Percentiles rank a stretch among this genome's conserved stretches.
phyloP scores from a whole-genome alignment of 345 rosid genomes.

The Limnanthes douglasii region DNA sequence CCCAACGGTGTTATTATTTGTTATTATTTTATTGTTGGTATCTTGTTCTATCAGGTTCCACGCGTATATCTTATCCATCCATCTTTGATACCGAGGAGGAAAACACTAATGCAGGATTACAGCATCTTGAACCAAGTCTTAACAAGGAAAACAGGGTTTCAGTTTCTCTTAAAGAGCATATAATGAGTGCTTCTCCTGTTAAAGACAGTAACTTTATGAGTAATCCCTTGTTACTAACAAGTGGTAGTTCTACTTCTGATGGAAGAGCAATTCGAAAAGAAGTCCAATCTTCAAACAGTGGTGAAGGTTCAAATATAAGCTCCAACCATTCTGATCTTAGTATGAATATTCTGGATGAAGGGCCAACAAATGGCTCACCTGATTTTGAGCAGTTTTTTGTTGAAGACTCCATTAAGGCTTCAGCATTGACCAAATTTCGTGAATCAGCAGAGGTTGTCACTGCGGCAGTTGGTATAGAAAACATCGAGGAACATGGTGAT shows the following conservation, averaged over 20 bases:
- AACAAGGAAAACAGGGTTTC: constrained; percentile 15
- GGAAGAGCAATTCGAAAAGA: constrained; percentile 32
- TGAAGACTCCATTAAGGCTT: constrained; percentile 43
- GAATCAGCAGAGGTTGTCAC: constrained; percentile 24
- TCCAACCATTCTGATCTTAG: constrained; percentile 56
- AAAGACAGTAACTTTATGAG: constrained; percentile 28
- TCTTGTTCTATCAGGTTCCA: constrained; percentile 29
- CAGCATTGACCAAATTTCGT: constrained; percentile 10
- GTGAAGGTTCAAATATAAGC: constrained; percentile 44
- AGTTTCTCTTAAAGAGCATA: constrained; percentile 29
- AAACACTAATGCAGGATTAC: constrained; percentile 21
- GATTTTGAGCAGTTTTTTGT: constrained; percentile 63
- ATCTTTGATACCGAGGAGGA: constrained; percentile 18
- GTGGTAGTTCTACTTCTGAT: constrained; percentile 31
- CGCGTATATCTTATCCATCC: constrained; percentile 27
- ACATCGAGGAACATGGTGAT: constrained; percentile 55
- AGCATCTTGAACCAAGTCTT: constrained; percentile 18
- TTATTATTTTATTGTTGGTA: constrained; percentile 4
- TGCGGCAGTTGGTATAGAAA: constrained; percentile 33
- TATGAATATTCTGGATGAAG: constrained; percentile 41
- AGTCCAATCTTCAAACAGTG: constrained; percentile 24
- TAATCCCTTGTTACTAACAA: constrained; percentile 22
- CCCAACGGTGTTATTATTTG: constrained; percentile 3
- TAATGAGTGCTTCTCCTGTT: constrained; percentile 17
- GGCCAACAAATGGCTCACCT: constrained; percentile 25